These are phyloP conservation scores for Colletotrichum cuscutae DNA, from an alignment of 2,329 filamentous ascomycete genomes.

Conservation along the genomic window DNA sequence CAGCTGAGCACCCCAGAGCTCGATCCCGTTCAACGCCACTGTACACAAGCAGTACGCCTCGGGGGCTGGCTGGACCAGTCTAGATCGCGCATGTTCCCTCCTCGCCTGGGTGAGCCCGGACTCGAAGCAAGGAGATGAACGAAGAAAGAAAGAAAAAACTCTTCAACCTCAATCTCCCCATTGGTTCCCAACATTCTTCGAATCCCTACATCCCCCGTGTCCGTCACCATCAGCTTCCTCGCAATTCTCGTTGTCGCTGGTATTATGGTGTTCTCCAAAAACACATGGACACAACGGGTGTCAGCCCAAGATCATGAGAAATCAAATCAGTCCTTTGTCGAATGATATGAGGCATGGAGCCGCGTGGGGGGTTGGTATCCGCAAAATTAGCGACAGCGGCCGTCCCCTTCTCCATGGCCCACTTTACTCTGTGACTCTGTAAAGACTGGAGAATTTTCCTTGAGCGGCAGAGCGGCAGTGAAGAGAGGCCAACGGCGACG, in stretches of 20 bases:
- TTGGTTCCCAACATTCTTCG: slow-evolving; percentile 5
- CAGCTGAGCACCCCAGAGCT: slow-evolving; percentile 3
- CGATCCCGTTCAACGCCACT: slow-evolving; percentile 14
- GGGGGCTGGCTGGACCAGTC: not conserved
- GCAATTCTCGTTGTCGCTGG: not conserved
- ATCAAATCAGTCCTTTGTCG: slow-evolving; percentile 19
- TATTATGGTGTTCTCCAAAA: not conserved
- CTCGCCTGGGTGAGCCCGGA: not conserved
- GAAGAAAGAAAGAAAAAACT: not conserved
- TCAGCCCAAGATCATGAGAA: slow-evolving; percentile 9
- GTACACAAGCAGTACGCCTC: not conserved
- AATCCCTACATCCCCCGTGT: slow-evolving; percentile 21
- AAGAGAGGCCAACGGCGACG: slow-evolving; percentile 5
- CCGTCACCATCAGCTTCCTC: slow-evolving; percentile 4
- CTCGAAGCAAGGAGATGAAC: not conserved
- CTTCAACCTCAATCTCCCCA: slow-evolving; percentile 1
- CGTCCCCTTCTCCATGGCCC: slow-evolving; percentile 26
- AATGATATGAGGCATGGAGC: slow-evolving; percentile 24
- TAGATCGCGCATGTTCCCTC: slow-evolving; percentile 15
- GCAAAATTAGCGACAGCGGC: slow-evolving; percentile 24
- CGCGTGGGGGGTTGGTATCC: slow-evolving; percentile 27
- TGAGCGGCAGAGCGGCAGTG: not conserved
- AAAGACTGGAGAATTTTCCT: slow-evolving; percentile 5
- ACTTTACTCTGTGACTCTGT: not conserved
- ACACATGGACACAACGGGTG: slow-evolving; percentile 10